Percentiles rank a stretch among this genome's conserved stretches.
phyloP scores from a whole-genome alignment of 2,329 filamentous ascomycete genomes.

The Chaetomiaceae sp. region DNA sequence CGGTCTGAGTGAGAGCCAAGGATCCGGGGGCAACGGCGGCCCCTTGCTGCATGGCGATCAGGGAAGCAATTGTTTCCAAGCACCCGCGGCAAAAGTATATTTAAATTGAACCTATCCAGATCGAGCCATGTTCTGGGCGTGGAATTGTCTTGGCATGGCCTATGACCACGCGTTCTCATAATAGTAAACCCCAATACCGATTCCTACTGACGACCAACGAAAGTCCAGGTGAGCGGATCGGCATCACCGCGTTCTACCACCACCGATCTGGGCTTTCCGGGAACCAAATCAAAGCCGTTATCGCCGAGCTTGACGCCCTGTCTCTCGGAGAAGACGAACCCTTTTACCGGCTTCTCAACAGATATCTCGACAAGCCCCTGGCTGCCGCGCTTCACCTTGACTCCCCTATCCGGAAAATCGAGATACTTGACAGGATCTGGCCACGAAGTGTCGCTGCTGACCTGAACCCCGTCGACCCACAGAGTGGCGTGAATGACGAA shows the following conservation, averaged over 20 bases:
- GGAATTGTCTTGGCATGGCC: too few species aligned
- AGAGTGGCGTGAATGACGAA: conserved; percentile 40
- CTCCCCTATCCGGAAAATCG: conserved; percentile 42
- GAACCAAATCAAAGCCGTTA: conserved; percentile 56
- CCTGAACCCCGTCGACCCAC: conserved; percentile 33
- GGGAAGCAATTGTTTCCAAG: too few species aligned
- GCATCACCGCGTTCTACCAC: conserved; percentile 22
- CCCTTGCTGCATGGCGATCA: too few species aligned
- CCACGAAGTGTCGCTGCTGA: conserved; percentile 53
- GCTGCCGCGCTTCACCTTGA: conserved; percentile 33
- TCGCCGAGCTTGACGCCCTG: conserved; percentile 46
- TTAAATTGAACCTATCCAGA: too few species aligned
- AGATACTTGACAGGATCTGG: conserved; percentile 60
- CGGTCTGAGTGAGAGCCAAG: too few species aligned
- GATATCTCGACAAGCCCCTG: conserved; percentile 30
- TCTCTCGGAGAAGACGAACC: conserved; percentile 50
- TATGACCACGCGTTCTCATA: too few species aligned
- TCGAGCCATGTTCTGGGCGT: too few species aligned
- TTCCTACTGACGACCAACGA: conserved; percentile 16
- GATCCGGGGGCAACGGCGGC: too few species aligned
- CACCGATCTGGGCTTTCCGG: conserved; percentile 36
- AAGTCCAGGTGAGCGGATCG: conserved; percentile 14
- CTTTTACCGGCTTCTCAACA: conserved; percentile 50
- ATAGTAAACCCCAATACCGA: too few species aligned
- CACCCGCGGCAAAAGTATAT: too few species aligned